Base-by-base conservation (phyloP, 2,329 filamentous ascomycete species). In the Ophiognomonia clavigignenti-juglandacearum region DNA sequence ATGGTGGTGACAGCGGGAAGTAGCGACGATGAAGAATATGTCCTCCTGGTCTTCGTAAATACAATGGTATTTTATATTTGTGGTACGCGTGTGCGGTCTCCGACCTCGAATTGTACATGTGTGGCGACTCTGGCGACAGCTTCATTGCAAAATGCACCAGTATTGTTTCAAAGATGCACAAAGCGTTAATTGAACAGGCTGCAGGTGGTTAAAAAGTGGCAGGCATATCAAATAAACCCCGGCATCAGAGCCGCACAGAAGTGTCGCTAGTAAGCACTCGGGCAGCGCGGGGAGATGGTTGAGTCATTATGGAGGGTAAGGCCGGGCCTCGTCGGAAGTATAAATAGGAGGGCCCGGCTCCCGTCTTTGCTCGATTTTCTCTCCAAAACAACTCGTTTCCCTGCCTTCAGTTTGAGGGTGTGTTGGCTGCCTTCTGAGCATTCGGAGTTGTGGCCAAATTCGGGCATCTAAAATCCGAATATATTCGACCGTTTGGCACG, bases 321-420 rank as follows among this genome's bases (percentile, higher is more conserved):
- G 35, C 29, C 49, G 41, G 49, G 39, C 39, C 32, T 37, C 24
- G 31, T 49, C 52, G 50, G 50, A 42, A 56, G 53, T 67, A 68
- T 68, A 67, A 65, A 68, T 62, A 65, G 56, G 53, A 53, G 43
- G 39, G 52, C 54, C 51, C 37, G 48, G 43, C 18, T 51, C 53
- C 45, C 51, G 42, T 55, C 50, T 27, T 27, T 11, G 24, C n/a
- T 27, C 23, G 36, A 14, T n/a, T 10, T 16, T 13, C 29, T 32
- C 49, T 31, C 46, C 40, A n/a, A 43, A 46, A 47, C 47, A 50
- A 47, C 35, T 47, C 44, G 35, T 42, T 50, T 49, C 37, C 50
- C 51, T 47, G 23, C 32, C 20, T 34, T 26, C 14, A 31, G 43
- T 45, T 41, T 41, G 27, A 41, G 29, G 41, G 6, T 49, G 34